phyloP scores from a whole-genome alignment of 2,329 filamentous ascomycete genomes.

The Pezicula radicicola region DNA sequence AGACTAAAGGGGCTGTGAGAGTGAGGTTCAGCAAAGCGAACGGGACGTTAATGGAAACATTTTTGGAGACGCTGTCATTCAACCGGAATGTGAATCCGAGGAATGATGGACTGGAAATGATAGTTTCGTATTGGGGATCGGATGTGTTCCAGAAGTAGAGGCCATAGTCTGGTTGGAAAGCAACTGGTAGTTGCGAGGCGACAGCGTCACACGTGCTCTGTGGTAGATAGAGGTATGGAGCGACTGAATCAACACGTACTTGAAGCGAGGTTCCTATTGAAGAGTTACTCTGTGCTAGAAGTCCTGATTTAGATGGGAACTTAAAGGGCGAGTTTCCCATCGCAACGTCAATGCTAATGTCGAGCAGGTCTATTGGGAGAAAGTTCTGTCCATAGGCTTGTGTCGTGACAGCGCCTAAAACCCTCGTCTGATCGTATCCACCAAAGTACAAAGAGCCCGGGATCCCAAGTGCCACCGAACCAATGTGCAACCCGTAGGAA shows the following conservation, averaged over 20 bases:
- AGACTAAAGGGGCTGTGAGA: conserved; percentile 8
- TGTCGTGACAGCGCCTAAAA: conserved; percentile 8
- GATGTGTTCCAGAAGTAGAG: conserved; percentile 33
- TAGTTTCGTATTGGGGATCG: conserved; percentile 20
- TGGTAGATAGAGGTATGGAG: conserved; percentile 31
- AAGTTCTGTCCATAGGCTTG: conserved; percentile 8
- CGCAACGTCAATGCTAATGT: conserved; percentile 17
- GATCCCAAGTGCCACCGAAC: conserved; percentile 10
- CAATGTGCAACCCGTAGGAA: conserved; percentile 21
- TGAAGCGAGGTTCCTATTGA: conserved; percentile 5
- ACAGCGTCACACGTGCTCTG: conserved; percentile 31
- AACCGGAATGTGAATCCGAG: conserved; percentile 31
- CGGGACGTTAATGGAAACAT: conserved; percentile 27
- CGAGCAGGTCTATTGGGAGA: conserved; percentile 15
- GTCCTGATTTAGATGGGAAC: conserved; percentile 7
- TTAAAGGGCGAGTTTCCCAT: conserved; percentile 14
- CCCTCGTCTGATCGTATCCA: conserved; percentile 18
- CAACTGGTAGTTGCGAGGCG: conserved; percentile 28
- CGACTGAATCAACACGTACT: conserved; percentile 12
- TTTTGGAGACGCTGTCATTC: conserved; percentile 13
- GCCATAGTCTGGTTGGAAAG: conserved; percentile 20
- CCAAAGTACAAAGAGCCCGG: conserved; percentile 15
- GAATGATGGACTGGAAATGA: conserved; percentile 32
- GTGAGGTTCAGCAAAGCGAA: conserved; percentile 17
- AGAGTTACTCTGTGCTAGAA: conserved; percentile 13